Evolutionary conservation across 768 basidiomycete genomes (phyloP).

Genomic region (Suillus paluster): DNA sequence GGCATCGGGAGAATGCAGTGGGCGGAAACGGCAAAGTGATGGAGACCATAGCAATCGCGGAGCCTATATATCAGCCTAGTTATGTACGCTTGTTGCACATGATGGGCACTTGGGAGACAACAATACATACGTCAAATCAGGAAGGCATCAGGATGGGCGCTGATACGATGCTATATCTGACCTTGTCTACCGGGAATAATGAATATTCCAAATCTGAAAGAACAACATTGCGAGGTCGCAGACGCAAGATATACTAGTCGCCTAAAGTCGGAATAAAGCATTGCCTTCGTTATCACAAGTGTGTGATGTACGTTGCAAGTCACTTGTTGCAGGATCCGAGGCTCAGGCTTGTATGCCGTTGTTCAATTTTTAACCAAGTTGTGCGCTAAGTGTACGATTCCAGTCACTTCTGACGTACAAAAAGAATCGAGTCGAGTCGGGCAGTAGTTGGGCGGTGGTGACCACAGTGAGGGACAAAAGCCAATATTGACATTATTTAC

Average conservation of each 20-base stretch:
- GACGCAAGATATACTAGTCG: neutral
- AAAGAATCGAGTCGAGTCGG: neutral
- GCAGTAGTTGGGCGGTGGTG: neutral
- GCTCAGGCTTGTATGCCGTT: no score
- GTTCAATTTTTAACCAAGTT: neutral
- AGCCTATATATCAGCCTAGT: neutral
- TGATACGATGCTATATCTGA: neutral
- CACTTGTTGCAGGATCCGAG: no score
- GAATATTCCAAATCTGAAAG: no score
- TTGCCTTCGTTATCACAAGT: neutral
- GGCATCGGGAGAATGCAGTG: neutral
- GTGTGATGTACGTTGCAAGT: neutral
- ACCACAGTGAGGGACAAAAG: no score
- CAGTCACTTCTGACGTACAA: neutral
- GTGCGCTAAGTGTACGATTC: neutral
- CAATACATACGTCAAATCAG: neutral
- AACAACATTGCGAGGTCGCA: no score
- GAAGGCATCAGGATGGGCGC: neutral
- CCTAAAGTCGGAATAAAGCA: no score
- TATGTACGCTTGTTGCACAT: neutral
- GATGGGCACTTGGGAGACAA: neutral
- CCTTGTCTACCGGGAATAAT: no score
- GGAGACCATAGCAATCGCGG: neutral
- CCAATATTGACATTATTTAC: no score
- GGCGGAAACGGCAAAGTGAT: neutral